phyloP scores from a whole-genome alignment of 495 filamentous ascomycete species.

The Immersiella caudata region DNA sequence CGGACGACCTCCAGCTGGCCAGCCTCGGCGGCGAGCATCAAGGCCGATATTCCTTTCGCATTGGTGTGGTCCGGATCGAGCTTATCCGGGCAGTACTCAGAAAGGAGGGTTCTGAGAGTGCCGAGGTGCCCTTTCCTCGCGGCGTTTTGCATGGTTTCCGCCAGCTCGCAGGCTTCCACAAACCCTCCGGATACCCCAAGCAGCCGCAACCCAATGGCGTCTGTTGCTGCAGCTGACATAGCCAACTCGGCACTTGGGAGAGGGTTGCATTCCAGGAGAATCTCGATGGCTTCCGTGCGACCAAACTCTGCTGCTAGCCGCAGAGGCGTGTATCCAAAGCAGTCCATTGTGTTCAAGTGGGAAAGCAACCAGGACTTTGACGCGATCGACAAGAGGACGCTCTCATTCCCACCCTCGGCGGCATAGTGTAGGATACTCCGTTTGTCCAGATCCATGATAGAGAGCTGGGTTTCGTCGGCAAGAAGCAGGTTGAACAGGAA shows the following conservation, averaged over 20 bases:
- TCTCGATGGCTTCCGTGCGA: background rate
- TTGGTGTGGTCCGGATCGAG: background rate
- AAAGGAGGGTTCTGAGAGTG: background rate
- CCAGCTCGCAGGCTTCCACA: background rate
- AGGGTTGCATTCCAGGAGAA: background rate
- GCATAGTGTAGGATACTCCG: constrained; percentile 9
- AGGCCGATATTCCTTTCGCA: background rate
- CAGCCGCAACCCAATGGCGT: background rate
- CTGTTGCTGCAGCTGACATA: background rate
- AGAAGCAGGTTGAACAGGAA: constrained; percentile 2
- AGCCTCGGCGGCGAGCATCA: constrained; percentile 8
- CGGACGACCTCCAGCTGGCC: constrained; percentile 7
- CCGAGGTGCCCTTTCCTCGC: background rate
- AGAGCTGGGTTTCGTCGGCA: background rate
- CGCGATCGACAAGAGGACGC: background rate
- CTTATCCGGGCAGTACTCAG: background rate
- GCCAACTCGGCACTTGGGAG: background rate
- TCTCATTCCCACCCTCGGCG: background rate
- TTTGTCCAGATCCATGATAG: background rate
- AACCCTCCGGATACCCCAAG: background rate
- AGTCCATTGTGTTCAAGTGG: background rate
- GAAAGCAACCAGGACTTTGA: background rate
- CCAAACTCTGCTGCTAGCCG: background rate
- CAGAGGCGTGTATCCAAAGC: constrained; percentile 2
- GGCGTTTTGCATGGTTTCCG: background rate